phyloP scores from a whole-genome alignment of 2,329 filamentous ascomycete genomes.

The Nothophaeocryptopus gaeumannii region DNA sequence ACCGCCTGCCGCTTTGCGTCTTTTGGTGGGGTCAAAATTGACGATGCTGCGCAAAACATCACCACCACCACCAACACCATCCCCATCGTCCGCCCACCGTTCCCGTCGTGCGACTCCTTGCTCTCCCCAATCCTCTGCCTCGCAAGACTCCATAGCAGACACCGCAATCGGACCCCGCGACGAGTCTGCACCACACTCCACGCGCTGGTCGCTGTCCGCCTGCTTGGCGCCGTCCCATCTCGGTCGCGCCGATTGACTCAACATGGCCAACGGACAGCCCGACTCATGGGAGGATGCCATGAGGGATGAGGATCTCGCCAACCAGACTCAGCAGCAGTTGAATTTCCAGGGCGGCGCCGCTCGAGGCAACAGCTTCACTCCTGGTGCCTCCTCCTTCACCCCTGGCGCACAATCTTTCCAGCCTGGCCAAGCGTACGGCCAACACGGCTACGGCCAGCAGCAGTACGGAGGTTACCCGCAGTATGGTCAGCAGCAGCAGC shows the following conservation, averaged over 20 bases:
- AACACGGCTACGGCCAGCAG: conserved; percentile 42
- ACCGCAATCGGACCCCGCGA: too few relatives aligned
- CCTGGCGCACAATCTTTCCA: conserved; percentile 37
- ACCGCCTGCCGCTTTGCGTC: too few relatives aligned
- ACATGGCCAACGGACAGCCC: conserved; percentile 30
- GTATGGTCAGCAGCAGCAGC: conserved; percentile 39
- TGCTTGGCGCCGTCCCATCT: too few relatives aligned
- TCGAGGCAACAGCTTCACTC: conserved; percentile 30
- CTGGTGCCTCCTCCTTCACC: conserved; percentile 37
- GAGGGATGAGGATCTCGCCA: conserved; percentile 37
- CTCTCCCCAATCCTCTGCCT: too few relatives aligned
- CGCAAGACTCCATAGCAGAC: too few relatives aligned
- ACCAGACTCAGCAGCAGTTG: conserved; percentile 39
- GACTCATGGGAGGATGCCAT: conserved; percentile 74
- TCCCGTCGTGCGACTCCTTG: too few relatives aligned
- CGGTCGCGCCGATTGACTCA: conserved; percentile 11
- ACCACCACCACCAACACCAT: too few relatives aligned
- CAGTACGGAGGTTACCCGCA: conserved; percentile 31
- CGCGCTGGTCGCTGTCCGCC: too few relatives aligned
- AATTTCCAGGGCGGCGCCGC: conserved; percentile 32
- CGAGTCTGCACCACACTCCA: too few relatives aligned
- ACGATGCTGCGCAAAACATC: too few relatives aligned
- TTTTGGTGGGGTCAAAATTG: too few relatives aligned
- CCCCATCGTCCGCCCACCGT: too few relatives aligned
- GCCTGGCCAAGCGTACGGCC: conserved; percentile 32